Conservation (phyloP, 2,329 filamentous ascomycete species). For the Ophioceras dolichostomum region DNA sequence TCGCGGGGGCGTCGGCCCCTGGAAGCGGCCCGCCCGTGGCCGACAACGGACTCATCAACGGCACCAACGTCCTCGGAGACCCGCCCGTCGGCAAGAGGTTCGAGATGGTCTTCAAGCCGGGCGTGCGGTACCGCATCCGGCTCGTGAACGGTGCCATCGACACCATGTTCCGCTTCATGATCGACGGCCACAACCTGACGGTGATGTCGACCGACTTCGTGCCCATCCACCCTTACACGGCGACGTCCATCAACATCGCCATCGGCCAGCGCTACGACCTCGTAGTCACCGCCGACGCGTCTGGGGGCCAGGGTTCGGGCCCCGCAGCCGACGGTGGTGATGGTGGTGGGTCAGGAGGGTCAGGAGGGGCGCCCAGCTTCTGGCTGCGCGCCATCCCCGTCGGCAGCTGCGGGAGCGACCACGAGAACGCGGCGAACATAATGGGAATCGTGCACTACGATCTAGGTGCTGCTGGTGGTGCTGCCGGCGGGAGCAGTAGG, state of each 20-base stretch:
- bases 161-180: conserved; percentile 26
- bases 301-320: too few species aligned
- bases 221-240: conserved; percentile 32
- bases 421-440: not conserved
- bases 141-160: conserved; percentile 32
- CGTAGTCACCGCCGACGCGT: not conserved
- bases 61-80: not conserved
- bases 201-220: conserved; percentile 37
- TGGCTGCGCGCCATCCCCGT: conserved; percentile 4
- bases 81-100: conserved; percentile 9
- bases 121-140: conserved; percentile 27
- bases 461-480: conserved; percentile 6
- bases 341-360: too few species aligned
- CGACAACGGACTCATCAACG: conserved; percentile 1
- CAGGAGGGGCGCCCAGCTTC: conserved; percentile 8
- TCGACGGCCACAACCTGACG: conserved; percentile 34
- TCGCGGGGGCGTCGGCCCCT: not conserved
- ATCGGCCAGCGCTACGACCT: conserved; percentile 19
- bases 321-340: not conserved
- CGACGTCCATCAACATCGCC: conserved; percentile 29
- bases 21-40: not conserved
- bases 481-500: not conserved
- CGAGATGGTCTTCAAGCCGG: conserved; percentile 15
- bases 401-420: conserved; percentile 11
- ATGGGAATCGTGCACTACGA: conserved; percentile 2